Evolutionary conservation across 2,329 filamentous ascomycete species (phyloP), one percentile per base, ranked within the genome.

Genomic region (Colletotrichum higginsianum): DNA sequence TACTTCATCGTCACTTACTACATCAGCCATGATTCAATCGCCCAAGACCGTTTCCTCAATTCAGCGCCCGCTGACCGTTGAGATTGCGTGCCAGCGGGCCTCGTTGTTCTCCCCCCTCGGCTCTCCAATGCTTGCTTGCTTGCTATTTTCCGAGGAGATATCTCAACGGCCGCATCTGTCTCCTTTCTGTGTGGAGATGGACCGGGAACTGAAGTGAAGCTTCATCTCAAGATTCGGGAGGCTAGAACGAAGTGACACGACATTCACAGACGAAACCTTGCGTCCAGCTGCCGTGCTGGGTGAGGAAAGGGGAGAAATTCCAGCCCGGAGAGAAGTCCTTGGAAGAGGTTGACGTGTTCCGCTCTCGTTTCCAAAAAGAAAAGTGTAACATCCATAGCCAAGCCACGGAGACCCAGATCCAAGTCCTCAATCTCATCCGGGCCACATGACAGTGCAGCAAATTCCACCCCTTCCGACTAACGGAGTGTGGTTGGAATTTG

Each of bases 181-280:
- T 40, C n/a, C 2, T 42, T 1, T 16, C 1, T 4, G n/a, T 12
- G n/a, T 15, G 2, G 3, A 11, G 6, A 4, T 16, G 12, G 6
- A n/a, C 18, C 46, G 21, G 18, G n/a, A n/a, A n/a, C n/a, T n/a
- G n/a, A 21, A 11, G 2, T 12, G 9, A 2, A 9, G n/a, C n/a
- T 18, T n/a, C 2, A 8, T 38, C 18, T n/a, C 12, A 21, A n/a
- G 11, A 21, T 55, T 2, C 18, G 35, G 18, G 9, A 1, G 30
- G 11, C 16, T 15, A 18, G 50, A 16, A 15, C 5, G 12, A 7
- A 38, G 18, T 15, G 15, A 23, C 4, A 11, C 9, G 9, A 18
- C 0, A 0, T 21, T 7, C 40, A 16, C 2, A 2, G 11, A 16
- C 46, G 23, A n/a, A 7, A 49, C 2, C 4, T 16, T 13, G n/a